Evolutionary conservation across 169 alveolate species (phyloP).

Genomic region (Plasmodium adleri): DNA sequence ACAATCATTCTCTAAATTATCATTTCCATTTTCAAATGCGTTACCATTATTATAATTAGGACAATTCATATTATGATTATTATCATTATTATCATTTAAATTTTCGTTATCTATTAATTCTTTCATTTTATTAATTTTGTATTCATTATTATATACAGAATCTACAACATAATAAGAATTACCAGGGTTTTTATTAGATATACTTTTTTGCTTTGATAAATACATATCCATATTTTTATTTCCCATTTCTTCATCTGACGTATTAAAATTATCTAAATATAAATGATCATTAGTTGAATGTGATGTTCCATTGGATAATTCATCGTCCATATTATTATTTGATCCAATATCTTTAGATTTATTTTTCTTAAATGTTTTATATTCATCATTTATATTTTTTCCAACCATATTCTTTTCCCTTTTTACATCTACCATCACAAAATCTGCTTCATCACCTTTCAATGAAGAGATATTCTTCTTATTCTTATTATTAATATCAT

Average conservation of each 20-base stretch:
- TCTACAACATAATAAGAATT: slow-evolving; percentile 41
- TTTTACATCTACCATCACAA: neutral
- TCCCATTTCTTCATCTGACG: slow-evolving; percentile 56
- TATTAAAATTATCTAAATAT: slow-evolving; percentile 53
- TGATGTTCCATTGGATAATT: slow-evolving; percentile 25
- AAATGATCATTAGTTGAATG: slow-evolving; percentile 68
- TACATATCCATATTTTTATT: slow-evolving; percentile 11
- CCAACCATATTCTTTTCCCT: neutral
- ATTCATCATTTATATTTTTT: slow-evolving; percentile 1
- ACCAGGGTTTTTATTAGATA: slow-evolving; percentile 15
- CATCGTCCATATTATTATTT: slow-evolving; percentile 15
- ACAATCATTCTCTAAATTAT: neutral
- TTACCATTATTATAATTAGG: no score
- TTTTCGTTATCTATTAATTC: slow-evolving; percentile 52
- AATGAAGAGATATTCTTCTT: neutral
- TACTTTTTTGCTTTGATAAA: slow-evolving; percentile 9
- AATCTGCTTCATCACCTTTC: neutral
- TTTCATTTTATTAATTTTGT: slow-evolving; percentile 62
- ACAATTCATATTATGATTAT: no score
- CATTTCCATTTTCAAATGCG: neutral
- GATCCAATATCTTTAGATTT: neutral
- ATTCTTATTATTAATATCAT: no score
- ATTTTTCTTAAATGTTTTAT: slow-evolving; percentile 4
- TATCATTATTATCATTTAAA: neutral
- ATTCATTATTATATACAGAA: slow-evolving; percentile 70